Percentiles rank a stretch among this genome's conserved stretches.
These are phyloP conservation scores for Mycena pura DNA, from an alignment of 768 basidiomycete genomes.

Conservation along the genomic window DNA sequence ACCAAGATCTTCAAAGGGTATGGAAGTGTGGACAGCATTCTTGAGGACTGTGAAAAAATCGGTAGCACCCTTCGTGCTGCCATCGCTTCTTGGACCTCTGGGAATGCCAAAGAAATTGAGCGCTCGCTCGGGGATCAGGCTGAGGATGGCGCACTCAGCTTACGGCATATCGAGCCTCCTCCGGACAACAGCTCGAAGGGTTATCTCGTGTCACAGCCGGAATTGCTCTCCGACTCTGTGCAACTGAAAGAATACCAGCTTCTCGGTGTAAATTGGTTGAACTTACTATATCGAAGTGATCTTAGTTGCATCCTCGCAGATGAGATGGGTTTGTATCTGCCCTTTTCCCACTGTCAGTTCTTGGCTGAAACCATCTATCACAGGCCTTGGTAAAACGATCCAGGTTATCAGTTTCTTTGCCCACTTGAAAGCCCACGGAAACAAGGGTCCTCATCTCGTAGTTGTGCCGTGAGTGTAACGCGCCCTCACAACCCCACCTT, in stretches of 20 bases:
- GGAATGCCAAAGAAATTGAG: constrained; percentile 42
- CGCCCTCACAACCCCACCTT: neutral
- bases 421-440: constrained; percentile 79
- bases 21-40: constrained; percentile 84
- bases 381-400: constrained; percentile 97
- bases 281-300: constrained; percentile 79
- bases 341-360: constrained; percentile 1
- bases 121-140: constrained; percentile 41
- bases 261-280: constrained; percentile 97
- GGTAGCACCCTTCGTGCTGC: constrained; percentile 75
- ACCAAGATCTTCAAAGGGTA: constrained; percentile 85
- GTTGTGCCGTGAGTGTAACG: constrained; percentile 84
- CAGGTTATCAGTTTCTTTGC: constrained; percentile 99
- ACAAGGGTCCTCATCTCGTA: constrained; percentile 87
- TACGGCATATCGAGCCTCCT: constrained; percentile 53
- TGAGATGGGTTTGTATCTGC: constrained; percentile 86
- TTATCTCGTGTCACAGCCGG: constrained; percentile 81
- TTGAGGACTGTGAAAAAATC: constrained; percentile 88
- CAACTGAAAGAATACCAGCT: constrained; percentile 96
- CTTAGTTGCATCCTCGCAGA: constrained; percentile 97
- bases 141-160: constrained; percentile 69
- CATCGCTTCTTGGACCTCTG: constrained; percentile 78
- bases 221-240: constrained; percentile 67
- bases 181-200: constrained; percentile 55
- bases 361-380: constrained; percentile 15